Conservation (phyloP, 2,329 filamentous ascomycete genomes). For the Tolypocladium capitatum region DNA sequence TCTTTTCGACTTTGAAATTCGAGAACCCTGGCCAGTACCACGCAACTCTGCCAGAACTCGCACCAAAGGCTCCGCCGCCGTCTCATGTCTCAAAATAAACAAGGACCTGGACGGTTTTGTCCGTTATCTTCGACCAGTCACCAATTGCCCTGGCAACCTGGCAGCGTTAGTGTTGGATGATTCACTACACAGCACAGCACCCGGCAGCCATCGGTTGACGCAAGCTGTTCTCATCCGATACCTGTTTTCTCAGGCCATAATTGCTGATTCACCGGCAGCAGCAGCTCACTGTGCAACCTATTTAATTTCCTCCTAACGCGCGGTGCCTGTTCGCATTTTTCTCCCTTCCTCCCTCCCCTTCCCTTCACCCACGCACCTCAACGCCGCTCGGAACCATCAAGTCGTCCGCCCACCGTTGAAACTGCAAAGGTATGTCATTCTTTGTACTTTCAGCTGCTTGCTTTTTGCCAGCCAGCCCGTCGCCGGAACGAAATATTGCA, state of each 20-base stretch:
- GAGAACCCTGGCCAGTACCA: not conserved
- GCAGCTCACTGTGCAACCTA: not conserved
- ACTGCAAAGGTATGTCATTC: not conserved
- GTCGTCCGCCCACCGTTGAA: not conserved
- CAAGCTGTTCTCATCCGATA: not conserved
- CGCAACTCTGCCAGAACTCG: not conserved
- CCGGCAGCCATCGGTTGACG: not conserved
- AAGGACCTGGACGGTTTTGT: not conserved
- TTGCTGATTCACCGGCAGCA: no score
- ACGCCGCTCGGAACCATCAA: not conserved
- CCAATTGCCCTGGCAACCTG: not conserved
- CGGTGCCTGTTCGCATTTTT: not conserved
- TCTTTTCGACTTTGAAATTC: not conserved
- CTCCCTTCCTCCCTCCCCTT: not conserved
- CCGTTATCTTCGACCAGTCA: not conserved
- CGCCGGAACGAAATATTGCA: slow-evolving; percentile 1
- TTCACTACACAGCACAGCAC: not conserved
- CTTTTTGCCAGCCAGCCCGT: not conserved
- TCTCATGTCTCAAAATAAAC: not conserved
- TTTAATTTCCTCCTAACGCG: not conserved
- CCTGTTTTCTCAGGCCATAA: slow-evolving; percentile 3
- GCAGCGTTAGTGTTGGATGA: not conserved
- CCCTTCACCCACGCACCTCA: not conserved
- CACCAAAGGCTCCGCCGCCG: not conserved
- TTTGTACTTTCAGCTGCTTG: not conserved